Evolutionary conservation across 1,284 basidiomycete genomes (phyloP), one percentile per base, ranked within the genome.

Genomic region (Fomes fomentarius): DNA sequence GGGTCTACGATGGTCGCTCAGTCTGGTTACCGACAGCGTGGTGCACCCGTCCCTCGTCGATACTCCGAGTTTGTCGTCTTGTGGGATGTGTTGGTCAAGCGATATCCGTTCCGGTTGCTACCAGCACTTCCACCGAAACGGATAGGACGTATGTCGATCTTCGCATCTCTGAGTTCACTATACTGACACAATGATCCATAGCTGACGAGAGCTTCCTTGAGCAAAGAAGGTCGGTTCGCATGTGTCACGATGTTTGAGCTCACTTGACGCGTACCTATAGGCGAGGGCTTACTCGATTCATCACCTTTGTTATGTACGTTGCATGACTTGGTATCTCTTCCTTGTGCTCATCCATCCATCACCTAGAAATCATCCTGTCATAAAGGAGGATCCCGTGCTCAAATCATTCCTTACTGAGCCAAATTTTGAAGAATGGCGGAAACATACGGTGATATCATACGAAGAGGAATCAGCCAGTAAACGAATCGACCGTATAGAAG

Each of bases 21-120:
- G 47, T 12, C 17, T 19, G 50, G 5, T 21, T 3, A 11, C 3
- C 22, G 28, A 21, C 49, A 90, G 84, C 80, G 83, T 45, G 85
- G 82, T 10, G 69, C 78, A n/a, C 75, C 86, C 25, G 86, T 92
- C 21, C 76, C 82, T 24, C 77, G 90, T 58, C 78, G 91, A 59
- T 98, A 96, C 71, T 94, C 91, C 5, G 95, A 98, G 69, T 98
- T 97, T 68, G 82, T 83, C 7, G 95, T 90, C 73, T 76, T 98
- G 21, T 89, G 92, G 82, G 93, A 96, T 56, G 89, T 86, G 58
- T 76, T 98, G 33, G 73, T 84, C 52, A 79, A 84, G 60, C 78
- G 85, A 47, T 93, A 98, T 76, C 94, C 95, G 0, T 97, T 97
- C 81, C 84, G 95, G 31, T 75, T 97, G n/a, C 79, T 96, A 56